phyloP scores from a whole-genome alignment of 352 stramenopile genomes.

The Phytophthora megakarya region DNA sequence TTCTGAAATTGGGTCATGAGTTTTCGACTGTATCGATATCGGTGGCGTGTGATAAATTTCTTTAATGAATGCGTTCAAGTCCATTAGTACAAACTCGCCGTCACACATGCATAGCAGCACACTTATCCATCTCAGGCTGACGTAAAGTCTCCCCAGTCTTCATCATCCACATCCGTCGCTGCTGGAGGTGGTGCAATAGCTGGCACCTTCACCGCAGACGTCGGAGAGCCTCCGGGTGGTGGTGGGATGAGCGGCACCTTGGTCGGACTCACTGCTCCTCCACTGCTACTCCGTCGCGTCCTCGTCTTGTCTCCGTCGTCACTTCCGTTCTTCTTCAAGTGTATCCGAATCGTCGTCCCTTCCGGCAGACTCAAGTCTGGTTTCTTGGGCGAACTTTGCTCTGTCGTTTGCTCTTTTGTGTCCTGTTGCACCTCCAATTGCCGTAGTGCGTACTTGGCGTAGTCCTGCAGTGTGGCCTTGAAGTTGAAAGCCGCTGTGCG shows the following conservation, averaged over 20 bases:
- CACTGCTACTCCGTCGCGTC: slow-evolving; percentile 31
- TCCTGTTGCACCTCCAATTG: slow-evolving; percentile 52
- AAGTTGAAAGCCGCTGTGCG: slow-evolving; percentile 85
- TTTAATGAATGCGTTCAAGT: too few relatives aligned
- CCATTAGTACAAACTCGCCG: too few relatives aligned
- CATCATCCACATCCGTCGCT: slow-evolving; percentile 43
- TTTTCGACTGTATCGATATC: too few relatives aligned
- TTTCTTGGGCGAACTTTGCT: slow-evolving; percentile 36
- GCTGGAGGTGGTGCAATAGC: slow-evolving; percentile 31
- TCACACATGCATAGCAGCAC: too few relatives aligned
- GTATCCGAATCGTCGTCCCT: slow-evolving; percentile 80
- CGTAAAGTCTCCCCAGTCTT: slow-evolving; percentile 88
- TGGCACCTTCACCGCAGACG: slow-evolving; percentile 21
- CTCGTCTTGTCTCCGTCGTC: slow-evolving; percentile 34
- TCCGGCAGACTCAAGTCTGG: slow-evolving; percentile 69
- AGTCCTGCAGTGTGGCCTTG: slow-evolving; percentile 84
- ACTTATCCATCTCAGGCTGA: slow-evolving; percentile 72
- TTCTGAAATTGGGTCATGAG: too few relatives aligned
- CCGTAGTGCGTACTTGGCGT: slow-evolving; percentile 78
- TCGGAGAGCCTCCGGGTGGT: slow-evolving; percentile 42
- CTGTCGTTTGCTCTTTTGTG: slow-evolving; percentile 14
- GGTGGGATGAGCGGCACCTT: slow-evolving; percentile 69
- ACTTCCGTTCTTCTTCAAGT: slow-evolving; percentile 55
- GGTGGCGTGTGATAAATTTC: too few relatives aligned
- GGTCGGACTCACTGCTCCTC: slow-evolving; percentile 31